Conservation (phyloP, 179 eudicot genomes). For the Silene coronaria region DNA sequence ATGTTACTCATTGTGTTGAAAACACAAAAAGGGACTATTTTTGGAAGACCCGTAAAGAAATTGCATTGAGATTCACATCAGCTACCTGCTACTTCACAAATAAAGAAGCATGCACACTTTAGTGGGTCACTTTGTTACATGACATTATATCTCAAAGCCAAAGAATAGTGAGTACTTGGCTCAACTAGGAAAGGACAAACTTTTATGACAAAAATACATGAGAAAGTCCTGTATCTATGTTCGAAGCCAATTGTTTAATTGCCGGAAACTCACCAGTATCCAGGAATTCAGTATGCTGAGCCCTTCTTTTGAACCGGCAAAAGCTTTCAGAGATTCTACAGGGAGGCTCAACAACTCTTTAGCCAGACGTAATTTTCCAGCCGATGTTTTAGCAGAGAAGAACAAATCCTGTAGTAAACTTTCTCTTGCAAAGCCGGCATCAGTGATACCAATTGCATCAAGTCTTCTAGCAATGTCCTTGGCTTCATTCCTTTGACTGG, state of each 20-base stretch:
- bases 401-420: conserved; percentile 67
- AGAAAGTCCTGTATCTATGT: neutral
- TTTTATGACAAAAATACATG: neutral
- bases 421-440: conserved; percentile 43
- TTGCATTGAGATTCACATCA: no score
- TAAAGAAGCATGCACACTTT: neutral
- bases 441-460: conserved; percentile 61
- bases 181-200: neutral
- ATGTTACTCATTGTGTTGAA: neutral
- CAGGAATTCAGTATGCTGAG: conserved; percentile 78
- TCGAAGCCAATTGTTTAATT: neutral
- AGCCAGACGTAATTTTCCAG: conserved; percentile 78
- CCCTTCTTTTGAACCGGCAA: conserved; percentile 92
- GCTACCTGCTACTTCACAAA: neutral
- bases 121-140: neutral
- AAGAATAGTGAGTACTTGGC: neutral
- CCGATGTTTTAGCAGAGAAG: conserved; percentile 63
- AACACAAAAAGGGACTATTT: neutral
- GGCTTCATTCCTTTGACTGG: conserved; percentile 70
- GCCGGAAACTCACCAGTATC: conserved; percentile 63
- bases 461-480: conserved; percentile 73
- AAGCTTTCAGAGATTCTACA: conserved; percentile 69
- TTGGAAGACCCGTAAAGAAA: neutral
- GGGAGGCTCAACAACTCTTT: conserved; percentile 84
- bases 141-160: neutral